Conservation (phyloP, 2,329 filamentous ascomycete species). For the Sarocladium strictum region DNA sequence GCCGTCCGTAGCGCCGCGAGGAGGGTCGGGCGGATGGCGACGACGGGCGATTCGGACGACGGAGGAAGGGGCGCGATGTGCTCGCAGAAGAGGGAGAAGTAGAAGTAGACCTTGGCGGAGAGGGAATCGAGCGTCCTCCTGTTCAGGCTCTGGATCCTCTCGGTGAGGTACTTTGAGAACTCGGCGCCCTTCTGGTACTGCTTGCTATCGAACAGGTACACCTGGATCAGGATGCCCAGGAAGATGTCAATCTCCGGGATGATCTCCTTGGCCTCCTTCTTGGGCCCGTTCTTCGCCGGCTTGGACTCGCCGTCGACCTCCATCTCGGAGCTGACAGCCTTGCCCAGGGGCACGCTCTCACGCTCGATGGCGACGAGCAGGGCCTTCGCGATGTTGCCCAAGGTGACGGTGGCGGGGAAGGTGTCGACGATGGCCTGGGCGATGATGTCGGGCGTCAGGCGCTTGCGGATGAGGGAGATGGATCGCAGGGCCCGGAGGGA, state of each 20-base stretch:
- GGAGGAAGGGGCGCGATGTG: constrained; percentile 81
- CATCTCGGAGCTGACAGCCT: constrained; percentile 57
- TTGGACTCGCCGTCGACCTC: constrained; percentile 60
- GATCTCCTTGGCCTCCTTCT: constrained; percentile 67
- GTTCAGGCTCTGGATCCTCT: constrained; percentile 83
- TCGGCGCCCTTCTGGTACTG: constrained; percentile 72
- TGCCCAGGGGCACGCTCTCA: constrained; percentile 57
- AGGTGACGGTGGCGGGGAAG: constrained; percentile 57
- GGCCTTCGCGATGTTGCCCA: constrained; percentile 60
- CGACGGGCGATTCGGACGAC: constrained; percentile 80
- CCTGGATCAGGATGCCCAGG: constrained; percentile 78
- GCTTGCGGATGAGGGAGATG: constrained; percentile 92
- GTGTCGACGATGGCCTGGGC: constrained; percentile 76
- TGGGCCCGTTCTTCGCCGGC: constrained; percentile 45
- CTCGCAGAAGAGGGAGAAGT: constrained; percentile 94
- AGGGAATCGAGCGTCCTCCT: constrained; percentile 90
- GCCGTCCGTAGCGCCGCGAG: constrained; percentile 86
- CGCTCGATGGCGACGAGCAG: constrained; percentile 66
- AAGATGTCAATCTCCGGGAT: constrained; percentile 87
- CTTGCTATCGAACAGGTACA: constrained; percentile 82
- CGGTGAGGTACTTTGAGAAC: constrained; percentile 78
- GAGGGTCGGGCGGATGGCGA: constrained; percentile 78
- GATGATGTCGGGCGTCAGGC: constrained; percentile 75
- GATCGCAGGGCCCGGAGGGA: constrained; percentile 89
- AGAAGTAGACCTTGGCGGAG: constrained; percentile 95